A percentile compares a stretch with the other conserved stretches of the same genome.
These are phyloP conservation scores for Suillus paluster DNA, from an alignment of 768 basidiomycete genomes.

Conservation along the genomic window DNA sequence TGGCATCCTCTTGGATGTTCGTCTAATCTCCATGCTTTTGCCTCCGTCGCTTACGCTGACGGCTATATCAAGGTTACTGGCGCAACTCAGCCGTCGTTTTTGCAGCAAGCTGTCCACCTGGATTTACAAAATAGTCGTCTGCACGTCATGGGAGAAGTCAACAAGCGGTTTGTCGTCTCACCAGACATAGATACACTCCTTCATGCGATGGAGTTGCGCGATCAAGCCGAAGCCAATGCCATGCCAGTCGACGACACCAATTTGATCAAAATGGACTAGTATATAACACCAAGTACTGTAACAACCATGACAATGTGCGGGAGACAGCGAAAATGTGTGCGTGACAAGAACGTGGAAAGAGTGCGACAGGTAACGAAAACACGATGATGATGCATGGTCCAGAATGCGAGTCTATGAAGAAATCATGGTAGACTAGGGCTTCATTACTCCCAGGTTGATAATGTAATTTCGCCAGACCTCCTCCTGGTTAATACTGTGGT, in stretches of 20 bases:
- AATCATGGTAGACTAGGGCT: neutral
- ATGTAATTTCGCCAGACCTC: slow-evolving; percentile 46
- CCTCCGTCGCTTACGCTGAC: slow-evolving; percentile 2
- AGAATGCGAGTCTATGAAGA: neutral
- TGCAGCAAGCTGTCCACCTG: slow-evolving; percentile 84
- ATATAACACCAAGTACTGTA: slow-evolving; percentile 13
- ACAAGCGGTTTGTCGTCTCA: slow-evolving; percentile 82
- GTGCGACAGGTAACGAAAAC: slow-evolving; percentile 9
- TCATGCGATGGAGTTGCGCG: slow-evolving; percentile 61
- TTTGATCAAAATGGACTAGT: slow-evolving; percentile 60
- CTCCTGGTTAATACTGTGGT: slow-evolving; percentile 32
- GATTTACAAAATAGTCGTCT: slow-evolving; percentile 63
- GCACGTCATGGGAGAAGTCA: slow-evolving; percentile 82
- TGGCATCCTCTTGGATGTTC: slow-evolving; percentile 82
- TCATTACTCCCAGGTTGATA: slow-evolving; percentile 30
- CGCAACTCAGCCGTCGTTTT: slow-evolving; percentile 84
- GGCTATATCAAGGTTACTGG: slow-evolving; percentile 62
- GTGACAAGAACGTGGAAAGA: slow-evolving; percentile 6
- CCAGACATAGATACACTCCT: slow-evolving; percentile 83
- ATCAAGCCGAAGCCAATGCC: slow-evolving; percentile 34
- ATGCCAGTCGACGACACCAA: slow-evolving; percentile 46
- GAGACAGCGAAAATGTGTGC: neutral
- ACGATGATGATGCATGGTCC: slow-evolving; percentile 4
- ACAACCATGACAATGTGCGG: neutral
- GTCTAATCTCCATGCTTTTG: neutral